These are phyloP conservation scores for Combretum micranthum DNA, from an alignment of 345 rosid species.

Conservation along the genomic window DNA sequence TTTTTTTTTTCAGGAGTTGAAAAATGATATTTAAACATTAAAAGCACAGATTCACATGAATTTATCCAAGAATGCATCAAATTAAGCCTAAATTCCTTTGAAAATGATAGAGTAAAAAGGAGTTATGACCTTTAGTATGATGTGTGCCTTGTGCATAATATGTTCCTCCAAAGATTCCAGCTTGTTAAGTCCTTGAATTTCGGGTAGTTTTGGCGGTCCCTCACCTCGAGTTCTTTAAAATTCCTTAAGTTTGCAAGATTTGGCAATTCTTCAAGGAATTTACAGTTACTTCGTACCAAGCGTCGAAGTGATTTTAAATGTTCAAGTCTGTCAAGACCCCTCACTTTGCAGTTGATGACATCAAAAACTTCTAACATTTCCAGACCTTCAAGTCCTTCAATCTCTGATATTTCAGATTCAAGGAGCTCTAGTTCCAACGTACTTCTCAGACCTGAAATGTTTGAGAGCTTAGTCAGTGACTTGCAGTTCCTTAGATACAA, in stretches of 20 bases:
- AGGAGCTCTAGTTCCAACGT: constrained; percentile 16
- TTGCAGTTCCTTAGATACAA: constrained; percentile 16
- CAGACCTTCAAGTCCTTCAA: constrained; percentile 16
- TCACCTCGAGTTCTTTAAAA: constrained; percentile 11
- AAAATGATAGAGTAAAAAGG: no score
- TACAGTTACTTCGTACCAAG: constrained; percentile 14
- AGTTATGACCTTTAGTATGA: no score
- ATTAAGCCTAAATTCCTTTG: no score
- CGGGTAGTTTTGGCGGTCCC: constrained; percentile 14
- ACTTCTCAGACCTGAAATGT: constrained; percentile 9
- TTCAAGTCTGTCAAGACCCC: constrained; percentile 12
- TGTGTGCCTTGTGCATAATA: no score
- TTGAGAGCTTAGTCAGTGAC: constrained; percentile 13
- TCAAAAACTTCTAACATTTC: constrained; percentile 13
- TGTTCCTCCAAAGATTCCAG: constrained; percentile 15
- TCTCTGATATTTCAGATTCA: constrained; percentile 12
- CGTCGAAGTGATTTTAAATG: constrained; percentile 11
- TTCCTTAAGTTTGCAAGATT: constrained; percentile 14
- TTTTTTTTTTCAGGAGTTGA: no score
- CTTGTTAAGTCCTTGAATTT: constrained; percentile 11
- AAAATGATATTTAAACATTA: no score
- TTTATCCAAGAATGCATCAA: no score
- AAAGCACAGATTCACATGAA: no score
- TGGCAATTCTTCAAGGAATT: constrained; percentile 10
- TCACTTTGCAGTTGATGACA: constrained; percentile 16